Evolutionary conservation across 345 rosid genomes (phyloP), one percentile per base, ranked within the genome.

Genomic region (Eucalyptus curtisii): DNA sequence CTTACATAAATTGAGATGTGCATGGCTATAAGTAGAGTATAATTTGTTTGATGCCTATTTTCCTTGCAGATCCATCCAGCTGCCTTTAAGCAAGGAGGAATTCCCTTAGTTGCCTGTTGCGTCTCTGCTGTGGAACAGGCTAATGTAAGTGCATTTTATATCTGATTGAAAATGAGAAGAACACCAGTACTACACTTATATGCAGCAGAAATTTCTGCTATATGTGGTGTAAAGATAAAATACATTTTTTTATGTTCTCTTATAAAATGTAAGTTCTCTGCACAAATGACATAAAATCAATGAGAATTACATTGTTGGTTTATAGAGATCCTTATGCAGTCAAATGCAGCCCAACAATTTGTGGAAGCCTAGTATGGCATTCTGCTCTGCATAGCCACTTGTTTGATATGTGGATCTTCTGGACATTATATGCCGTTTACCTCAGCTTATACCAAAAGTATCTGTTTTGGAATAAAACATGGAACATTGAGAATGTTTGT

Each of bases 71-170:
- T 97, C 90, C 99, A 97, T 93, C 99, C 99, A 55, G 91, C 98
- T 87, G 97, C 98, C 86, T 91, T 96, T 87, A 96, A 95, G 93
- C 94, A 94, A 84, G 98, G 98, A 88, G 99, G 99, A 82, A 88
- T 93, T 91, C 96, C 97, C 50, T 89, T 97, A 92, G 95, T 97
- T 91, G 92, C 99, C 55, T 94, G 97, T 90, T 97, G 99, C 92
- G 91, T 96, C 88, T 93, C 98, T 64, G 97, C 99, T 64, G 98
- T 96, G 53, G 94, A 96, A 91, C 96, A 93, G 87, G 96, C 99
- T 90, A 95, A 91, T 88, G 99, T 97, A 94, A 94, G 96, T 92
- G 87, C 48, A 84, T 17, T 79, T 88, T 52, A 66, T 81, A 20
- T 40, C 25, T 37, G 37, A 50, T 87, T 16, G 82, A 76, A 20